These are phyloP conservation scores for Xylariaceae sp. DNA, from an alignment of 2,329 filamentous ascomycete genomes.

Conservation along the genomic window DNA sequence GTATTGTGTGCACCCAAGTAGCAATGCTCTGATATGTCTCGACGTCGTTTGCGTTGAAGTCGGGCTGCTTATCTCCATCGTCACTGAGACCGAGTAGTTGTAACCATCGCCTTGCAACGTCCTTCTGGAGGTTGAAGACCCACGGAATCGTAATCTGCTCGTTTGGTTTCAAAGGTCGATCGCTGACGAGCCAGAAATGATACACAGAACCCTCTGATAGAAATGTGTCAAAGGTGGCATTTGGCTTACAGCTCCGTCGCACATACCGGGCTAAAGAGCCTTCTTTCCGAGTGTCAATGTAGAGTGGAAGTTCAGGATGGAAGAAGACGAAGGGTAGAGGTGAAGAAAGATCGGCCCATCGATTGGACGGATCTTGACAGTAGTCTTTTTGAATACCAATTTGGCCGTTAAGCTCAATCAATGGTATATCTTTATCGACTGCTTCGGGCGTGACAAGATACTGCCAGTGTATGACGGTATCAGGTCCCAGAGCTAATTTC, in stretches of 20 bases:
- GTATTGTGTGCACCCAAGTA: slow-evolving; percentile 63
- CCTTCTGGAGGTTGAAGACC: slow-evolving; percentile 64
- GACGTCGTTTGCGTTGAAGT: slow-evolving; percentile 53
- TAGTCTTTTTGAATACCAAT: slow-evolving; percentile 73
- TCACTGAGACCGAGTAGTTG: slow-evolving; percentile 60
- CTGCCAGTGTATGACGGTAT: slow-evolving; percentile 65
- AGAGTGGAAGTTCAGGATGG: slow-evolving; percentile 81
- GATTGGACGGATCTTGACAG: slow-evolving; percentile 60
- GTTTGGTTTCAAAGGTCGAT: slow-evolving; percentile 63
- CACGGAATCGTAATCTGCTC: slow-evolving; percentile 62
- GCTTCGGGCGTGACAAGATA: slow-evolving; percentile 50
- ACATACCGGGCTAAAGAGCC: slow-evolving; percentile 84
- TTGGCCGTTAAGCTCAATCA: slow-evolving; percentile 72
- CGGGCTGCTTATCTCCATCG: slow-evolving; percentile 45
- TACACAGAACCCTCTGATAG: slow-evolving; percentile 75
- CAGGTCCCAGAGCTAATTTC: slow-evolving; percentile 43
- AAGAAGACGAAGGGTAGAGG: slow-evolving; percentile 78
- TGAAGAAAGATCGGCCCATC: slow-evolving; percentile 63
- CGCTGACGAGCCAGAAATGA: slow-evolving; percentile 89
- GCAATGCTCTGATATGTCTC: slow-evolving; percentile 57
- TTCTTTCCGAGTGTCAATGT: slow-evolving; percentile 81
- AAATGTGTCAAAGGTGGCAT: slow-evolving; percentile 82
- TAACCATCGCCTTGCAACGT: slow-evolving; percentile 49
- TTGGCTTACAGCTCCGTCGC: slow-evolving; percentile 87
- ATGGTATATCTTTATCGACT: slow-evolving; percentile 54